phyloP scores from a whole-genome alignment of 257 asterid species.

The Penstemon newberryi region DNA sequence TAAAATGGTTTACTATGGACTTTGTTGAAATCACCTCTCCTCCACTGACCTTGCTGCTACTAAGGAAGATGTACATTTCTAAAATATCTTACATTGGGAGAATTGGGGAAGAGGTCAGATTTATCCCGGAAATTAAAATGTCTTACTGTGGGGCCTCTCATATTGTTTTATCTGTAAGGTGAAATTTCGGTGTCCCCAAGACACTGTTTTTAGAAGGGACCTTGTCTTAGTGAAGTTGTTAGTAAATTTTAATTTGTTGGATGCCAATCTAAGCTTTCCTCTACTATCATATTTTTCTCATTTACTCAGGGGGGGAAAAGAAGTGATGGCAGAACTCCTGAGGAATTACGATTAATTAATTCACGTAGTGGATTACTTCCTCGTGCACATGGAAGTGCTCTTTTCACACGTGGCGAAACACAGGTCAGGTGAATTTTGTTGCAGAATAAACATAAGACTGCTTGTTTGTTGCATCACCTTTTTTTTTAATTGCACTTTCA shows the following conservation, averaged over 20 bases:
- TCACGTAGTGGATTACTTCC: constrained; percentile 93
- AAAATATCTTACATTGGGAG: too few species aligned
- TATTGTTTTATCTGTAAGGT: constrained; percentile 3
- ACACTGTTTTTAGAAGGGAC: constrained; percentile 14
- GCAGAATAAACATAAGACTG: background rate
- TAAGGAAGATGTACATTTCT: too few species aligned
- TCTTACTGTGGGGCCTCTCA: background rate
- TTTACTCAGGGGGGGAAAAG: constrained; percentile 76
- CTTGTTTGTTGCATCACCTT: constrained; percentile 23
- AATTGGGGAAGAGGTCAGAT: too few species aligned
- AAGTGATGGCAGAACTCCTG: constrained; percentile 86
- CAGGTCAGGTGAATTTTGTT: constrained; percentile 50
- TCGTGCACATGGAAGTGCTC: constrained; percentile 98
- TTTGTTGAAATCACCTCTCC: too few species aligned
- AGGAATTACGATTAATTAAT: constrained; percentile 69
- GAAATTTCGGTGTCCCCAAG: constrained; percentile 6
- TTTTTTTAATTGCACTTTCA: constrained; percentile 6
- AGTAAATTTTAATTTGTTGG: constrained; percentile 14
- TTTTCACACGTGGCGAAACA: constrained; percentile 98
- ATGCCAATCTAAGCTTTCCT: constrained; percentile 22
- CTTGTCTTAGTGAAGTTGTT: constrained; percentile 20
- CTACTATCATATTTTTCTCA: constrained; percentile 19
- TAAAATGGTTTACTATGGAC: too few species aligned
- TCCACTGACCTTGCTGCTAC: too few species aligned
- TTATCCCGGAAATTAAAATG: background rate